Base-by-base conservation (phyloP, 352 stramenopile genomes). In the Globisporangium megalacanthum region DNA sequence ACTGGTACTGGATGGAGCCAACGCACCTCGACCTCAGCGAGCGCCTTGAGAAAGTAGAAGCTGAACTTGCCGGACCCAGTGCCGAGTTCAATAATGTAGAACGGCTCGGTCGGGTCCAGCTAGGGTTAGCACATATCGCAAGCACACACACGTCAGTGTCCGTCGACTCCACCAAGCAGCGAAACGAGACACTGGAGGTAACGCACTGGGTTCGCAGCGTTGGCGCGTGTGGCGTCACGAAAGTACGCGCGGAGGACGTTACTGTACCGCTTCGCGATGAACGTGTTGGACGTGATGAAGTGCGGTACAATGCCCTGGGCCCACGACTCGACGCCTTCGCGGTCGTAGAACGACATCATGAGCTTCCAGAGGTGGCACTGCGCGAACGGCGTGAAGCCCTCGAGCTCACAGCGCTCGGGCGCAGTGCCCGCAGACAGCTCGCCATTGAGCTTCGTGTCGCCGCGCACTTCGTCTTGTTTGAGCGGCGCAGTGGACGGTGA, bases 251-350 rank as follows among this genome's bases (percentile, higher is more conserved):
- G 62, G 20, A 94, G 58, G 25, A 92, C 68, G 46, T 82, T 80
- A 52, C 79, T 86, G 67, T 97, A 98, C 29, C 80, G 77, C 56
- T 92, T 90, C 41, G 87, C 92, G 57, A 98, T 98, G 71, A 98
- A 98, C 10, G 83, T 86, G 63, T 98, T 98, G 64, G 87, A 98
- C 31, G 92, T 97, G 66, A 98, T 97, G 60, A 98, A 98, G 74
- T 98, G 92, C 29, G 94, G 94, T 44, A 98, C 94, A 49, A 98
- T 97, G 49, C 91, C 92, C 55, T 97, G 76, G 11, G 83, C 79
- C 92, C 92, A 98, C 11, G 82, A 94, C 61, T 94, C 78, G 52
- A 89, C 75, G 47, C 88, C 85, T 51, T 92, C 78, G 46, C 77
- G 76, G 49, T 92, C 81, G 71, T 95, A 96, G 62, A 97, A 98